Conservation (phyloP, 2,329 filamentous ascomycete species). For the Spiromastix sp. region DNA sequence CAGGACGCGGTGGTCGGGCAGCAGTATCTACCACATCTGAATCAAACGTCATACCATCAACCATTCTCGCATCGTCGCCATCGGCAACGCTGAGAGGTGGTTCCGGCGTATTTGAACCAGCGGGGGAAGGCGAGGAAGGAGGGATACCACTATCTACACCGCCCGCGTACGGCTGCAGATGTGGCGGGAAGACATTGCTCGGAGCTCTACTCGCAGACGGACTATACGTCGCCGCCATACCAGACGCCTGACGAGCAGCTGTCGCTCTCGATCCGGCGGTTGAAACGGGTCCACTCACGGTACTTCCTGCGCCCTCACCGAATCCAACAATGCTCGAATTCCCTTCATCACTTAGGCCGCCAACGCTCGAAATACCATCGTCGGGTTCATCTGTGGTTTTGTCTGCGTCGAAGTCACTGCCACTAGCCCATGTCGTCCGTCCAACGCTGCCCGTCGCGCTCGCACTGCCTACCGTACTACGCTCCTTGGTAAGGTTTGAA, state of each 20-base stretch:
- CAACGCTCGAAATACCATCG: slow-evolving; percentile 52
- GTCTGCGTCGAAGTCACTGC: slow-evolving; percentile 47
- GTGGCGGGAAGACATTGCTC: slow-evolving; percentile 18
- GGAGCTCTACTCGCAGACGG: slow-evolving; percentile 24
- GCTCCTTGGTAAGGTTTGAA: slow-evolving; percentile 53
- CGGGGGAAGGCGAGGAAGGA: slow-evolving; percentile 21
- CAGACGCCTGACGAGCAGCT: slow-evolving; percentile 21
- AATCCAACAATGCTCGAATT: slow-evolving; percentile 80
- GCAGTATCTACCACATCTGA: slow-evolving; percentile 56
- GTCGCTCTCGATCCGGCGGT: slow-evolving; percentile 40
- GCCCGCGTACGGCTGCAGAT: slow-evolving; percentile 20
- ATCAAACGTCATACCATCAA: slow-evolving; percentile 57
- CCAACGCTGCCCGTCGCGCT: slow-evolving; percentile 71
- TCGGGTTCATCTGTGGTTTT: slow-evolving; percentile 35
- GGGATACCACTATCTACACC: slow-evolving; percentile 36
- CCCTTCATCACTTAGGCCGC: slow-evolving; percentile 77
- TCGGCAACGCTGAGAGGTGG: slow-evolving; percentile 42
- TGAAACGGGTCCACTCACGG: slow-evolving; percentile 66
- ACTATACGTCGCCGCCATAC: slow-evolving; percentile 26
- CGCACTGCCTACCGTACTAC: slow-evolving; percentile 82
- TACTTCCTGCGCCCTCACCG: slow-evolving; percentile 80
- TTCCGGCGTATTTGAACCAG: slow-evolving; percentile 30
- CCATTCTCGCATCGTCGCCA: slow-evolving; percentile 48
- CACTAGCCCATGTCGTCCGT: slow-evolving; percentile 54
- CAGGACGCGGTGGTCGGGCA: slow-evolving; percentile 45